Evolutionary conservation across 1,284 basidiomycete genomes (phyloP).

Genomic region (Apiotrichum akiyoshidainum): DNA sequence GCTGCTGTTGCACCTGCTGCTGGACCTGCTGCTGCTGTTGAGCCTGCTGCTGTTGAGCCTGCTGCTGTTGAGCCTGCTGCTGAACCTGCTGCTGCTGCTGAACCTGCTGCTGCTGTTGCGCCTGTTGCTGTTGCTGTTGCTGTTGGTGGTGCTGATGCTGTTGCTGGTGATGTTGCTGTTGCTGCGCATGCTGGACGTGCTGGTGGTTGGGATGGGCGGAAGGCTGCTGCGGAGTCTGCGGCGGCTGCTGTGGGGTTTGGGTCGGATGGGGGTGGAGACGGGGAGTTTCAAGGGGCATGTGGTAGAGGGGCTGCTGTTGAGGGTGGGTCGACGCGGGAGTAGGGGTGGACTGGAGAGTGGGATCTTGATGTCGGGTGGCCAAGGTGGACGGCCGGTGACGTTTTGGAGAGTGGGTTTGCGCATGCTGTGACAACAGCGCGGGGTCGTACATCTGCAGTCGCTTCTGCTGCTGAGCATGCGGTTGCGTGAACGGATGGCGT

Average conservation of each 20-base stretch:
- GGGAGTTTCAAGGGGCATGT: conserved; percentile 2
- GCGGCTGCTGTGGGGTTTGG: neutral
- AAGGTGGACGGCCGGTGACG: conserved; percentile 8
- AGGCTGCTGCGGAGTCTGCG: conserved; percentile 3
- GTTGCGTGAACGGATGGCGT: conserved; percentile 18
- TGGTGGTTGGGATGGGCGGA: conserved; percentile 1
- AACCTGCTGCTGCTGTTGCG: neutral
- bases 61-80: conserved; percentile 10
- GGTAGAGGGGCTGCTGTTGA: conserved; percentile 5
- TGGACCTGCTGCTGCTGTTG: neutral
- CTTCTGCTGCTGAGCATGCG: conserved; percentile 18
- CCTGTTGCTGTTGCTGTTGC: conserved; percentile 6
- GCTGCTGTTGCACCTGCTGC: conserved; percentile 5
- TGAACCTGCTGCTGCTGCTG: conserved; percentile 18
- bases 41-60: conserved; percentile 5
- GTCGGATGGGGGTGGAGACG: conserved; percentile 3
- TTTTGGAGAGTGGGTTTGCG: conserved; percentile 12
- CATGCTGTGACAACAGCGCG: conserved; percentile 5
- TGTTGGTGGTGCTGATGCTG: conserved; percentile 6
- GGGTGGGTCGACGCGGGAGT: conserved; percentile 6
- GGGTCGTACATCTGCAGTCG: conserved; percentile 18
- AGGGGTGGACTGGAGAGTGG: neutral
- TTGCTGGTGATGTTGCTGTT: conserved; percentile 9
- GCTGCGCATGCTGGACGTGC: neutral
- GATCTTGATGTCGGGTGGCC: neutral